Evolutionary conservation across 2,329 filamentous ascomycete species (phyloP), one percentile per base, ranked within the genome.

Genomic region (Furcasterigmium furcatum): DNA sequence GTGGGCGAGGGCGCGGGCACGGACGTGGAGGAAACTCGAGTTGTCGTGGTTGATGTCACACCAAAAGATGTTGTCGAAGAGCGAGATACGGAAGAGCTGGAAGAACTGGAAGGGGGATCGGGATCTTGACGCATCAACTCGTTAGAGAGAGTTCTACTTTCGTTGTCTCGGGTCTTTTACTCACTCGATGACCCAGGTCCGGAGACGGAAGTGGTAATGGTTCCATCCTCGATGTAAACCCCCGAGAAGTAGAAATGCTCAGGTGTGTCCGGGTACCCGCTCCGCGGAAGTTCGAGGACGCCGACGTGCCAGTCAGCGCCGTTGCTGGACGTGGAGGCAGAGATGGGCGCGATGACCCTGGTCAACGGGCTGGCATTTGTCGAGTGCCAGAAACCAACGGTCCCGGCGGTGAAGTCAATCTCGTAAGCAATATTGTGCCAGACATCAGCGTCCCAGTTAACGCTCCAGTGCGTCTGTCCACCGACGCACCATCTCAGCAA

Each of bases 401-500:
- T 80, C 52, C 74, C 68, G 38, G 70, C 75, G 14, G 64, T 65
- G 56, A 89, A 90, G 68, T 89, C 78, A 48, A 88, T 87, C 61
- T 83, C 84, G 58, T 88, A 88, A 39, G 84, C 85, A 56, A 88
- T 74, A 60, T 90, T 90, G 63, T 89, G 85, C 85, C 85, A 89
- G 14, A 82, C 77, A 35, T 74, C 80, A 1, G 84, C 72, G 41
- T 72, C 72, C 62, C 85, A 83, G 50, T 77, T 70, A 2, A 73
- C 72, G 55, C 76, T 78, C 84, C 84, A 89, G 55, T 87, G 68
- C 40, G 74, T 76, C 54, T 74, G 66, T 13, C 82, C 76, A 49
- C 73, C 72, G 10, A 82, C 79, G 62, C 80, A 77, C 84, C 84
- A 89, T 54, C 80, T 77, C 51, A 89, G 71, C 53, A 76, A 73